phyloP scores from a whole-genome alignment of 163 green algal genomes.

The Chloromonas sp. region DNA sequence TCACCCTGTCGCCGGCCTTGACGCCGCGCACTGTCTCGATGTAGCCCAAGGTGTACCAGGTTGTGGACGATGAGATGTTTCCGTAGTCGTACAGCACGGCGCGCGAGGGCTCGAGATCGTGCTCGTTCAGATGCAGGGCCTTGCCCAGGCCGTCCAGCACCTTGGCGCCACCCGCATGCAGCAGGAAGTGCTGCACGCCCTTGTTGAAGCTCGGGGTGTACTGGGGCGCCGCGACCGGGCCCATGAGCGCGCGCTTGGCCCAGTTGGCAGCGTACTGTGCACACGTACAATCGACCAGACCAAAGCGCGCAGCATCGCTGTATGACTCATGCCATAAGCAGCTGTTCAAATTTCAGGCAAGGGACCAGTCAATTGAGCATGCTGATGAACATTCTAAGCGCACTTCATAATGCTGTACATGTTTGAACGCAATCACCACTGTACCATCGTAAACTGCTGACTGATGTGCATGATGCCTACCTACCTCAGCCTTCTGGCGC shows the following conservation, averaged over 20 bases:
- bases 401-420: not conserved
- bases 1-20: constrained; percentile 34
- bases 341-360: too few species aligned
- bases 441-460: not conserved
- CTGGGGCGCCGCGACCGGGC: not conserved
- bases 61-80: not conserved
- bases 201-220: constrained; percentile 29
- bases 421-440: not conserved
- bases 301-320: too few species aligned
- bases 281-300: too few species aligned
- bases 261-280: not conserved
- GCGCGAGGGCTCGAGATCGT: not conserved
- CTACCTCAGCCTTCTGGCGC: constrained; percentile 1
- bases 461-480: not conserved
- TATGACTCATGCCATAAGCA: too few species aligned
- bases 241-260: constrained; percentile 14
- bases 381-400: not conserved
- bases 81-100: constrained; percentile 42
- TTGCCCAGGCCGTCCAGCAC: not conserved
- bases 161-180: constrained; percentile 10
- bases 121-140: not conserved
- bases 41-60: constrained; percentile 52
- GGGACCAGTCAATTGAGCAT: not conserved
- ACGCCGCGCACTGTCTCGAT: constrained; percentile 47
- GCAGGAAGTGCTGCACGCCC: constrained; percentile 37